Base-by-base conservation (phyloP, 352 stramenopile species). In the Pythium vanterpoolii region DNA sequence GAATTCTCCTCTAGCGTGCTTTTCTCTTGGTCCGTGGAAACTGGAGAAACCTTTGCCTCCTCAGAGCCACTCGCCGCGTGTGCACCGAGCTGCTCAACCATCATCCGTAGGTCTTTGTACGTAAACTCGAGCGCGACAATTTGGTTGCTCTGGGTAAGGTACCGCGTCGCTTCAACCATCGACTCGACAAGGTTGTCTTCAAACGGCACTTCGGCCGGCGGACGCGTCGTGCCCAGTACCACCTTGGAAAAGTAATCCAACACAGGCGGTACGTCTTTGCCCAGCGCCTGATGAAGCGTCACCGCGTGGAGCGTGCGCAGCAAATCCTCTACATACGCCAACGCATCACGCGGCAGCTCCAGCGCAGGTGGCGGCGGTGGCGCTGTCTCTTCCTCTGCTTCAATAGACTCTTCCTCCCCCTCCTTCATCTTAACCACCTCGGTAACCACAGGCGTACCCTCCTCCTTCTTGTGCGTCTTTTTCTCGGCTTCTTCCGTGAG, bases 241-340 rank as follows among this genome's bases (percentile, higher is more conserved):
- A 92, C 76, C 72, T 94, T 92, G 26, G 79, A 83, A 51, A 91
- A 94, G 58, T 87, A 94, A 59, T 94, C 85, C 26, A 94, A 60
- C 43, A 90, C 85, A 66, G 87, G 87, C 3, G 85, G 85, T 18
- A 94, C 77, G 10, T 92, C 80, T 47, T 91, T 80, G 11, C 76
- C 75, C 40, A 91, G 59, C 10, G 74, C 72, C 36, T 92, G 80
- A 57, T 91, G 74, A 27, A 90, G 57, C 52, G 86, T 91, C 50
- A 94, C 85, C 27, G 84, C 73, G 40, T 94, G 85, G 60, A 94
- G 65, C 30, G 78, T 79, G 68, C 90, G 89, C 49, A 94, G 67
- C 48, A 94, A 59, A 49, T 87, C 80, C 16, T 76, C 70, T 4
- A 91, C 84, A 43, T 85, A 62, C 3, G 52, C 70, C 68, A 87